Base-by-base conservation (phyloP, 2,329 filamentous ascomycete species). In the Trichophyton mentagrophytes region DNA sequence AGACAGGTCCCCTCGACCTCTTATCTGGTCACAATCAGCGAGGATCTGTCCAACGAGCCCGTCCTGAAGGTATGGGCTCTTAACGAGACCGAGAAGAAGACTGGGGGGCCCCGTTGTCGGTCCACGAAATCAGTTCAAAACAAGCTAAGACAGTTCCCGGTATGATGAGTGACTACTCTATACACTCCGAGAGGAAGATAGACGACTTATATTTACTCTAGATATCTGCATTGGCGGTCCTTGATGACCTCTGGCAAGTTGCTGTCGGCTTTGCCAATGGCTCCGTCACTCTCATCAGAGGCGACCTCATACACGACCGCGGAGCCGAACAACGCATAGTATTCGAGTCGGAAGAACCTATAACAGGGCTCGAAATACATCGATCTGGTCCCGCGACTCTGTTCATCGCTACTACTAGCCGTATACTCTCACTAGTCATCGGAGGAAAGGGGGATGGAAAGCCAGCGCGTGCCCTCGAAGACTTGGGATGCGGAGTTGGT, bases 251-350 rank as follows among this genome's bases (percentile, higher is more conserved):
- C 25, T 89, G 89, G 3, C 93, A 99, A 76, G 83, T 97, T 30
- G 93, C 92, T 3, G 88, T 97, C 5, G 95, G 93, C 3, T 99
- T 99, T 71, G 93, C 87, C 11, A 97, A 99, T 73, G 93, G 93
- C 6, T 85, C 91, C 0, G 92, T 99, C 11, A 95, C 90, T 0
- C 85, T 99, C 30, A 89, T 99, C 61, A 84, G 93, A 62, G 93
- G 95, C 63, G 93, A 99, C 71, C 79, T 99, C 57, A 89, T 99
- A 67, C 90, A 99, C 72, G 93, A 99, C 72, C 85, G 93, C 61
- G 93, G 95, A 22, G 90, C 92, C 9, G 90, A 90, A 71, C 93
- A 99, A 72, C 85, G 93, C 59, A 93, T 92, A 38, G 89, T 99
- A 8, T 93, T 95, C 74, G 93, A 99, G 71, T 96, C 91, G 0